A percentile compares a stretch with the other conserved stretches of the same genome.
Evolutionary conservation across 306 rosid genomes (phyloP).

Genomic region (Oxytropis ochrocephala): DNA sequence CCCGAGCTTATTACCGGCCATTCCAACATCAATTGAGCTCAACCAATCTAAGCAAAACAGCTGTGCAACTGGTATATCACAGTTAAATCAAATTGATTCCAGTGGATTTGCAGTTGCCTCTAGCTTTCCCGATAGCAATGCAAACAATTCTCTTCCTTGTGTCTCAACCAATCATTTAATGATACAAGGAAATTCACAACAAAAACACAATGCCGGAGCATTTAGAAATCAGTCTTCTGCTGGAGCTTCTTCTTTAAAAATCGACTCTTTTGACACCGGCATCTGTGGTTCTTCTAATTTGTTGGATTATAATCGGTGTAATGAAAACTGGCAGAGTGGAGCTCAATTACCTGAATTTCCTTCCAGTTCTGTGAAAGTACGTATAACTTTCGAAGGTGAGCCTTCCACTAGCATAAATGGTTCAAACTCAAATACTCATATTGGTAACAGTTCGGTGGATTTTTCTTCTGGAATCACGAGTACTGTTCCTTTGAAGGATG

Average conservation of each 20-base stretch:
- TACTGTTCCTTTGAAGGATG: constrained; percentile 33
- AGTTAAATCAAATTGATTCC: constrained; percentile 36
- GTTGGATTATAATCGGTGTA: constrained; percentile 47
- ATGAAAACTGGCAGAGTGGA: constrained; percentile 51
- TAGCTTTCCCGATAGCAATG: constrained; percentile 35
- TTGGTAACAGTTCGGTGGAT: constrained; percentile 31
- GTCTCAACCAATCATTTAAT: constrained; percentile 38
- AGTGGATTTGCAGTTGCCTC: constrained; percentile 36
- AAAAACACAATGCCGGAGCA: constrained; percentile 26
- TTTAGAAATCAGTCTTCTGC: constrained; percentile 47
- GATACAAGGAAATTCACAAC: constrained; percentile 51
- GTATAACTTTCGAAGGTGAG: too few species aligned
- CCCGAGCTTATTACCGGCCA: constrained; percentile 42
- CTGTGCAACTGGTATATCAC: constrained; percentile 34
- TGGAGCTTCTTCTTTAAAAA: constrained; percentile 29
- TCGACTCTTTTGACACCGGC: constrained; percentile 41
- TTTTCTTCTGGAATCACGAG: constrained; percentile 39
- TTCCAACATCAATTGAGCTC: constrained; percentile 48
- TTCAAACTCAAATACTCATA: constrained; percentile 27
- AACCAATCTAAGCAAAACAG: constrained; percentile 50
- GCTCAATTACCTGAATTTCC: constrained; percentile 46
- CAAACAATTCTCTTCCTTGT: constrained; percentile 32
- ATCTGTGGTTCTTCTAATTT: constrained; percentile 41
- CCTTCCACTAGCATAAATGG: constrained; percentile 38
- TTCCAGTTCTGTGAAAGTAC: constrained; percentile 39